Conservation (phyloP, 202 grass and related monocot species). For the Eragrostis tef region DNA sequence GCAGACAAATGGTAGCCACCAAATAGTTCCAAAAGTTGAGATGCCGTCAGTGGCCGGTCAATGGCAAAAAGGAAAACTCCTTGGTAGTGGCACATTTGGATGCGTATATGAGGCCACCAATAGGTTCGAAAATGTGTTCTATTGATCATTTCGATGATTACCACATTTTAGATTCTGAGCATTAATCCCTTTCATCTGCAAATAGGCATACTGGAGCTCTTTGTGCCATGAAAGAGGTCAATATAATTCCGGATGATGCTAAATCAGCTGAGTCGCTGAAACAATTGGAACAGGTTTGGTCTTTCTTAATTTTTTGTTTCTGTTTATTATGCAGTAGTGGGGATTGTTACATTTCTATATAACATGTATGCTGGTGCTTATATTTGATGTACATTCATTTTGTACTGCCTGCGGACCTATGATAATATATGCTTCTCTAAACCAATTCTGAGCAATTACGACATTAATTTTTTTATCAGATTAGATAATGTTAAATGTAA, state of each 20-base stretch:
- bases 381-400: constrained; percentile 31
- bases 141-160: constrained; percentile 5
- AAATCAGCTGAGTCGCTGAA: constrained; percentile 91
- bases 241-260: constrained; percentile 87
- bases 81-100: constrained; percentile 94
- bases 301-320: background rate
- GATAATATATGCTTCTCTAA: constrained; percentile 22
- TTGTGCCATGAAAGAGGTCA: constrained; percentile 99
- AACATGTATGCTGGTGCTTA: constrained; percentile 17
- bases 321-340: constrained; percentile 37
- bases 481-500: constrained; percentile 28
- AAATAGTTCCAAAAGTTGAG: constrained; percentile 59
- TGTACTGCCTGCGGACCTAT: constrained; percentile 11
- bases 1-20: constrained; percentile 50
- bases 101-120: constrained; percentile 89
- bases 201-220: constrained; percentile 85
- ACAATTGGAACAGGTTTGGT: constrained; percentile 85
- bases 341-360: constrained; percentile 9
- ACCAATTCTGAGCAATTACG: background rate
- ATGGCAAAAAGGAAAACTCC: constrained; percentile 94
- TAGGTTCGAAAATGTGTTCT: constrained; percentile 54
- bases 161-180: constrained; percentile 43
- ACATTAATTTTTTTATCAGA: constrained; percentile 5
- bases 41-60: constrained; percentile 61
- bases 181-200: constrained; percentile 25